Percentiles rank a stretch among this genome's conserved stretches.
These are phyloP conservation scores for Rusavskia elegans DNA, from an alignment of 495 filamentous ascomycete species.

Conservation along the genomic window DNA sequence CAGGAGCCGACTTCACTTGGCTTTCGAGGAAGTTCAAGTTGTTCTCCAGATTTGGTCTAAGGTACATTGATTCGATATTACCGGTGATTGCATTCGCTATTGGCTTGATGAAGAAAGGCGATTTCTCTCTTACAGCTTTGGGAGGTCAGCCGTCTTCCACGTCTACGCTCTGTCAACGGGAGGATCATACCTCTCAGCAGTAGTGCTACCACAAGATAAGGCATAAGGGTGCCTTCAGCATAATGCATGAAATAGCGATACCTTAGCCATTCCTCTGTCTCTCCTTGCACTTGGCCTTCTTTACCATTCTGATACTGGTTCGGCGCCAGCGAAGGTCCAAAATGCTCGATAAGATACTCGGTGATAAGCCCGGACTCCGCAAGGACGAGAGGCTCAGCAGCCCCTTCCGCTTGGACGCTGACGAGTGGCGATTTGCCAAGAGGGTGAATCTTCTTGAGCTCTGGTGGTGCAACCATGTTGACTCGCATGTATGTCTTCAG, in stretches of 20 bases:
- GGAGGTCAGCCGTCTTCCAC: background rate
- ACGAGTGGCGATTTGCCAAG: conserved; percentile 75
- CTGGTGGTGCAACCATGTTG: conserved; percentile 48
- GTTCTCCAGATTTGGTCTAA: conserved; percentile 45
- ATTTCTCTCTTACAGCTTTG: conserved; percentile 42
- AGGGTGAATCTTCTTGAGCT: conserved; percentile 63
- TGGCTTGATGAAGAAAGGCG: conserved; percentile 76
- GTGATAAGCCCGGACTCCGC: conserved; percentile 68
- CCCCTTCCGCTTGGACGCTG: conserved; percentile 32
- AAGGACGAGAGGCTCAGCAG: conserved; percentile 42
- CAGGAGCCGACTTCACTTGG: conserved; percentile 47
- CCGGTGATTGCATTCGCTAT: conserved; percentile 48
- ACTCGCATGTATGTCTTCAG: conserved; percentile 58
- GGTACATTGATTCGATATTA: conserved; percentile 41
- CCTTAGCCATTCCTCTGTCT: conserved; percentile 61
- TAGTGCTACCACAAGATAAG: conserved; percentile 41
- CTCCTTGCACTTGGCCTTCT: conserved; percentile 42
- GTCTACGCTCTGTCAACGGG: background rate
- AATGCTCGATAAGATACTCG: conserved; percentile 71
- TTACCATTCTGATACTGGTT: conserved; percentile 40
- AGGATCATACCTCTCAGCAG: conserved; percentile 32
- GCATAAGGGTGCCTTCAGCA: conserved; percentile 66
- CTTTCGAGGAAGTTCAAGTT: conserved; percentile 60
- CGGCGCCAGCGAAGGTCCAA: conserved; percentile 46
- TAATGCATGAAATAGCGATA: conserved; percentile 74